These are phyloP conservation scores for Aurinia saxatilis DNA, from an alignment of 345 rosid species.

Conservation along the genomic window DNA sequence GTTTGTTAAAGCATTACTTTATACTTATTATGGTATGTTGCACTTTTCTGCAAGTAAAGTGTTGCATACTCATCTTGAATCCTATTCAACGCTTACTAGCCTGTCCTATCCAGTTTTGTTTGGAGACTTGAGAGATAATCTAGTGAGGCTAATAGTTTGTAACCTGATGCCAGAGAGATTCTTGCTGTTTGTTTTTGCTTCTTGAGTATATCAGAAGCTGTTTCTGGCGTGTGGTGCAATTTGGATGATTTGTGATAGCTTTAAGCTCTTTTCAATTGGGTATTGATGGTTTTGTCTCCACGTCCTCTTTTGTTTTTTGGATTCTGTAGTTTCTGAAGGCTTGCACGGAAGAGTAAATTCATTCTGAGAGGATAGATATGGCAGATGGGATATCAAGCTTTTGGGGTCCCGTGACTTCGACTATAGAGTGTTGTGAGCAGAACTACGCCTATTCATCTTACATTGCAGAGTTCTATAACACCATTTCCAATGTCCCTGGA, in stretches of 20 bases:
- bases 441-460: slow-evolving; percentile 70
- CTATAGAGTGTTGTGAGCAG: slow-evolving; percentile 77
- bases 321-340: slow-evolving; percentile 9
- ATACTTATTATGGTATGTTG: slow-evolving; percentile 22
- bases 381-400: slow-evolving; percentile 68
- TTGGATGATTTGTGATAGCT: not conserved
- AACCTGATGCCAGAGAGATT: not conserved
- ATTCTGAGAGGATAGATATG: slow-evolving; percentile 40
- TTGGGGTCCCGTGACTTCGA: slow-evolving; percentile 94
- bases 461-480: slow-evolving; percentile 88
- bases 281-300: not conserved
- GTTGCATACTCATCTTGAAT: not conserved
- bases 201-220: not conserved
- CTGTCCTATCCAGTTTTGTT: slow-evolving; percentile 8
- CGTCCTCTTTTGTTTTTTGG: not conserved
- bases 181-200: not conserved
- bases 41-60: slow-evolving; percentile 18
- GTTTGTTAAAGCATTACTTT: slow-evolving; percentile 5
- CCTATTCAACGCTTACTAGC: not conserved
- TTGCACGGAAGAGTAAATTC: not conserved
- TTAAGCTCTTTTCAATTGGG: not conserved
- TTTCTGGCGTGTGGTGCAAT: not conserved
- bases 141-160: not conserved
- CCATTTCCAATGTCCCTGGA: slow-evolving; percentile 67
- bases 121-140: not conserved